Base-by-base conservation (phyloP, 257 asterid species). In the Solanum pinnatisectum region DNA sequence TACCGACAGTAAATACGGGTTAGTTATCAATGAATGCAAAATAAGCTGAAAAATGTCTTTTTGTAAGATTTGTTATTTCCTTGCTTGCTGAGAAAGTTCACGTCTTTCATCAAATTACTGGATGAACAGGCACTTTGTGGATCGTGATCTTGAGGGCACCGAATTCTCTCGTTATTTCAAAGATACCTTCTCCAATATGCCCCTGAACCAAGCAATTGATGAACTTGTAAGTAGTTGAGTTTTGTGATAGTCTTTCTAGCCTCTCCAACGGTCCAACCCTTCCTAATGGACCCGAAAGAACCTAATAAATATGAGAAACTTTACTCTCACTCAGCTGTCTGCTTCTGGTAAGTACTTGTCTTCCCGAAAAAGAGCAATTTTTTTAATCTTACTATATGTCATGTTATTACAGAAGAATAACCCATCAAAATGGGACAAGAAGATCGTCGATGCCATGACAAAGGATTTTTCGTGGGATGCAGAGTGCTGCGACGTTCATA, bases 391-490 rank as follows among this genome's bases (percentile, higher is more conserved):
- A 32, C 70, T 70, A 65, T 40, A 5, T 60, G 74, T 83, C 27
- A 10, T 86, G 27, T 42, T 4, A 83, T 23, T 88, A 88, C 98
- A 96, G 98, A 91, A 56, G 89, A 87, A 93, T 77, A 88, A 94
- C 70, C 94, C 93, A 13, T 90, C 92, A 20, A 88, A 92, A 77
- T 96, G 98, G 98, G 87, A 88, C 87, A 79, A 60, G 46, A 92
- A 91, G 92, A 93, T 94, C 30, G 71, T 63, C 65, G 94, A 94
- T 37, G 96, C 91, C 65, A 96, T 96, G 98, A 65, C 52, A 25
- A 91, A 86, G 92, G 98, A 95, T 82, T 93, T 95, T 39, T 95
- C 98, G 2, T 93, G 98, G 98, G 98, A 93, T 77, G 91, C 96
- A 23, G 95, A 94, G 86, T 93, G 95, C 87, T 92, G 90, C 10